Base-by-base conservation (phyloP, 2,329 filamentous ascomycete genomes). In the Botrytis aclada region DNA sequence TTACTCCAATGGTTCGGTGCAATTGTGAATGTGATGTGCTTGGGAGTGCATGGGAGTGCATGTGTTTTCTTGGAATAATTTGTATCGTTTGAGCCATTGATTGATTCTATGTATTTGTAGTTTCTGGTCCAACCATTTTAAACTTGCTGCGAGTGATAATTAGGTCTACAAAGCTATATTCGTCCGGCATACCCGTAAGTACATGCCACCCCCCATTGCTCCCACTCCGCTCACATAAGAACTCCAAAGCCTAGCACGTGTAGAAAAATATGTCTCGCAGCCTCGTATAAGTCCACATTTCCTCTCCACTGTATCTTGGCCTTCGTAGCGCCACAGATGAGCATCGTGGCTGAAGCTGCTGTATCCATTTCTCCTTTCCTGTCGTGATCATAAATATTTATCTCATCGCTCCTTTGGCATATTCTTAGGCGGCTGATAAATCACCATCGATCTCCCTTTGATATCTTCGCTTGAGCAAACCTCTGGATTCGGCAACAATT, bases 401-500 rank as follows among this genome's bases (percentile, higher is more conserved):
- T n/a, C 32, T 62, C 20, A n/a, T 70, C 58, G 51, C n/a, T 61
- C 32, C 45, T 64, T 70, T 16, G 69, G 18, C 5, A 22, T 54
- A n/a, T 63, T 70, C 69, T 75, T 74, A 0, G 65, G 29, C 34
- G 64, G 58, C 14, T 77, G 65, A 43, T 77, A 75, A 34, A 74
- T 63, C 25, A 76, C 73, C 72, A 77, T 74, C 32, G 56, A 47
- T 22, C 72, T 61, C 32, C 72, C 72, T 54, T 78, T 78, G 60
- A 84, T 79, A 70, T 81, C 80, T 62, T 84, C 83, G 75, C 83
- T 84, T 29, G 83, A 78, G 77, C 84, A 86, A 16, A 82, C 81
- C 76, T 87, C 85, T 25, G 81, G 79, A 22, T 83, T 81, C 29
- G 84, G 84, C 22, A 87, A 77, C 29, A 86, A 64, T 72, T 83